phyloP scores from a whole-genome alignment of 805 yeast species.

The Candida dajiaensis region DNA sequence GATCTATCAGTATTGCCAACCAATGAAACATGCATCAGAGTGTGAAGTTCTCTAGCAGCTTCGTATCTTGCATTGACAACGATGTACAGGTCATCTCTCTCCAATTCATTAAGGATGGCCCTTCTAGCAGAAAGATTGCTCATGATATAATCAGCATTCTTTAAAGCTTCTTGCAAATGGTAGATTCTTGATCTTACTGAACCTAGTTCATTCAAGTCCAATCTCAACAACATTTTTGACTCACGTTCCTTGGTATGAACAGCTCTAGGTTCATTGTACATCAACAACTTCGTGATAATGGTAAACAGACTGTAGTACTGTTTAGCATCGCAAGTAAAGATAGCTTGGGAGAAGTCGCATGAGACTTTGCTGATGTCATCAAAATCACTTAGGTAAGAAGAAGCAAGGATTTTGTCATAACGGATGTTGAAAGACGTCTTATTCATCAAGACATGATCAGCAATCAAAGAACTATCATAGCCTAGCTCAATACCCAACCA shows the following conservation, averaged over 20 bases:
- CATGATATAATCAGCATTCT: slow-evolving; percentile 34
- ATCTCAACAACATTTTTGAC: slow-evolving; percentile 60
- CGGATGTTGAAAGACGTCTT: slow-evolving; percentile 58
- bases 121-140: slow-evolving; percentile 45
- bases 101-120: slow-evolving; percentile 42
- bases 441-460: slow-evolving; percentile 50
- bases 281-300: slow-evolving; percentile 55
- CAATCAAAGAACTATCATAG: slow-evolving; percentile 43
- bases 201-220: slow-evolving; percentile 58
- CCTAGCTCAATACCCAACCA: slow-evolving; percentile 77
- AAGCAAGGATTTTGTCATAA: slow-evolving; percentile 46
- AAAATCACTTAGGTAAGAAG: slow-evolving; percentile 31
- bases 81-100: slow-evolving; percentile 36
- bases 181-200: slow-evolving; percentile 43
- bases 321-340: slow-evolving; percentile 61
- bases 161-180: slow-evolving; percentile 42
- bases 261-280: slow-evolving; percentile 69
- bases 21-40: slow-evolving; percentile 39
- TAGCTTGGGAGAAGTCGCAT: slow-evolving; percentile 65
- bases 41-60: slow-evolving; percentile 36
- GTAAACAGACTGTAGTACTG: slow-evolving; percentile 67
- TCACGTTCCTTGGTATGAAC: slow-evolving; percentile 51
- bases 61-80: slow-evolving; percentile 32
- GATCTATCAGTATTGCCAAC: slow-evolving; percentile 25
- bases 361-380: slow-evolving; percentile 40